Evolutionary conservation across 257 asterid genomes (phyloP).

Genomic region (Coffea canephora): DNA sequence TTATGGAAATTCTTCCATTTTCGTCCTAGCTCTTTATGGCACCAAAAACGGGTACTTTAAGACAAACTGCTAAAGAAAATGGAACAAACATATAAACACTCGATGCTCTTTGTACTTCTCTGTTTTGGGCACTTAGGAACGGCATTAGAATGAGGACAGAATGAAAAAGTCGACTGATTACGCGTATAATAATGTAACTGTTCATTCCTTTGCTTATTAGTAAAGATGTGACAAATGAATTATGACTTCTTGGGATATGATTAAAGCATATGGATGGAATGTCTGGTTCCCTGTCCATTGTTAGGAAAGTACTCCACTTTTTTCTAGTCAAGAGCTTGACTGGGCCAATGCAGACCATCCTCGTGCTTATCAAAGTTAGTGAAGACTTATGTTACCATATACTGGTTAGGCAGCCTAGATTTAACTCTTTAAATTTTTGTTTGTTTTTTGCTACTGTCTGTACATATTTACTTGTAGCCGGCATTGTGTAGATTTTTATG

Average conservation of each 20-base stretch:
- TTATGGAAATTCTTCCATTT: too few relatives aligned
- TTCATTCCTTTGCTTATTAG: neutral
- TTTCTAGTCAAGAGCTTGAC: neutral
- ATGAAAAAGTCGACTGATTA: neutral
- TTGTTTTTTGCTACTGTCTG: neutral
- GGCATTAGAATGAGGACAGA: neutral
- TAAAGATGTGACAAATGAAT: neutral
- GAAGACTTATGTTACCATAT: too few relatives aligned
- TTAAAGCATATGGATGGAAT: neutral
- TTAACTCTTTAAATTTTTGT: too few relatives aligned
- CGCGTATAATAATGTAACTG: neutral
- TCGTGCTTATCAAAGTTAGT: too few relatives aligned
- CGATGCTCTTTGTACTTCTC: neutral
- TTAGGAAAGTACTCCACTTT: neutral
- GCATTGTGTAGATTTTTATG: constrained; percentile 1
- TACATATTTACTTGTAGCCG: constrained; percentile 13
- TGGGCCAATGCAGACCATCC: neutral
- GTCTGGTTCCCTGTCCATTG: neutral
- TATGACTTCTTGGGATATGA: neutral
- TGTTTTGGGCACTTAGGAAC: neutral
- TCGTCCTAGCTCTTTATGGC: neutral
- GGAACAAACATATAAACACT: neutral
- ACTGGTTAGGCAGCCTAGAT: too few relatives aligned
- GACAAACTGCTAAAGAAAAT: constrained; percentile 3
- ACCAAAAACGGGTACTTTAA: neutral